Evolutionary conservation across 164 flowering plant species (phyloP).

Genomic region (Tetracentron sinense): DNA sequence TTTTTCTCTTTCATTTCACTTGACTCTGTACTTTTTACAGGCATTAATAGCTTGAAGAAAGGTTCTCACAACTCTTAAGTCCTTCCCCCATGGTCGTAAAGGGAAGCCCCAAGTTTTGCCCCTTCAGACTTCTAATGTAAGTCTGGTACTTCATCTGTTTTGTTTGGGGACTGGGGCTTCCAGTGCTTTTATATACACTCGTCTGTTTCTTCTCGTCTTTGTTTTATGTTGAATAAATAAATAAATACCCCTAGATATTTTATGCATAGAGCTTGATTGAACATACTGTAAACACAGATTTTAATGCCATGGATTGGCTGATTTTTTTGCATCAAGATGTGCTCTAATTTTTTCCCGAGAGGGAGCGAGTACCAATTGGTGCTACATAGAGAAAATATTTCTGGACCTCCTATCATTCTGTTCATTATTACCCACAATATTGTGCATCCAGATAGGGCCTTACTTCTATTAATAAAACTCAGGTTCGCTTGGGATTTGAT

Average conservation of each 20-base stretch:
- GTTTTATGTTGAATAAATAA: not conserved
- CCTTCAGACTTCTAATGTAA: slow-evolving; percentile 87
- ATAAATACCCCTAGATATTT: no score
- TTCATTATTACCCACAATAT: no score
- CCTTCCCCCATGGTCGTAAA: slow-evolving; percentile 98
- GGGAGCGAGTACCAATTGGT: no score
- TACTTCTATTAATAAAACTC: not conserved
- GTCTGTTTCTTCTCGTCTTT: not conserved
- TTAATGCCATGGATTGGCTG: no score
- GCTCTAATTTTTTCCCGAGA: no score
- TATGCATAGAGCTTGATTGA: no score
- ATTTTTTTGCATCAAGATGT: no score
- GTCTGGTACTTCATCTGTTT: slow-evolving; percentile 18
- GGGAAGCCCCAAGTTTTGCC: slow-evolving; percentile 94
- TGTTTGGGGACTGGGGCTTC: not conserved
- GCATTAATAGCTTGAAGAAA: slow-evolving; percentile 81
- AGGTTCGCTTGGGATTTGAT: not conserved
- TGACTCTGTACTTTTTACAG: slow-evolving; percentile 36
- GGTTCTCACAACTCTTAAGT: slow-evolving; percentile 95
- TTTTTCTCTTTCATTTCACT: not conserved
- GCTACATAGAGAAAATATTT: no score
- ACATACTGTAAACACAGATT: no score
- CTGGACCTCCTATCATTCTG: no score
- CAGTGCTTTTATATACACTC: not conserved
- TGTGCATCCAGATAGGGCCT: no score